Evolutionary conservation across 345 rosid genomes (phyloP).

Genomic region (Murraya paniculata): DNA sequence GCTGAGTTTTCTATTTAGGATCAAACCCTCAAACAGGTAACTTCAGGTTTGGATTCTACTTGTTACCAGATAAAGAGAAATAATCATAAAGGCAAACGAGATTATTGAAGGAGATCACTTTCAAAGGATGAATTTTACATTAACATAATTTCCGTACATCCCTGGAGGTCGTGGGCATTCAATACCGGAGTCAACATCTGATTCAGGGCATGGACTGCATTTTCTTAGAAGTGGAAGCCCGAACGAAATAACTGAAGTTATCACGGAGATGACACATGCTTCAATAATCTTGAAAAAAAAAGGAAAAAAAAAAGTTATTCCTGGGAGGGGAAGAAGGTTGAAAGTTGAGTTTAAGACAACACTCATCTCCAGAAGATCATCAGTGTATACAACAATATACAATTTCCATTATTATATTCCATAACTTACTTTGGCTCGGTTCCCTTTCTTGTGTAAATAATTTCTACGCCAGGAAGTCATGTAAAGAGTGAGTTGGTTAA

Average conservation of each 20-base stretch:
- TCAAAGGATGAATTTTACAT: slow-evolving; percentile 48
- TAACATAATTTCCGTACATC: slow-evolving; percentile 91
- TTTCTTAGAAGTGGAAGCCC: slow-evolving; percentile 86
- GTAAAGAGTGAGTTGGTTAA: slow-evolving; percentile 87
- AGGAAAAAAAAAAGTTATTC: background rate
- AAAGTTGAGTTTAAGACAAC: slow-evolving; percentile 14
- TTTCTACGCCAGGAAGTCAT: slow-evolving; percentile 85
- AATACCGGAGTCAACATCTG: slow-evolving; percentile 65
- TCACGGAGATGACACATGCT: slow-evolving; percentile 86
- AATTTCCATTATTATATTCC: background rate
- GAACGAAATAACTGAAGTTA: slow-evolving; percentile 86
- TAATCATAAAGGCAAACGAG: background rate
- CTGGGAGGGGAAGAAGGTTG: background rate
- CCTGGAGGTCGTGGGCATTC: slow-evolving; percentile 94
- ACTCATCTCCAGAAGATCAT: slow-evolving; percentile 6
- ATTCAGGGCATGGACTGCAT: slow-evolving; percentile 90
- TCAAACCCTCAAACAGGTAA: background rate
- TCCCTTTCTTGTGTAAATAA: slow-evolving; percentile 83
- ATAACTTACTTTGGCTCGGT: slow-evolving; percentile 67
- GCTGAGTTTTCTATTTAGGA: background rate
- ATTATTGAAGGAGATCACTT: background rate
- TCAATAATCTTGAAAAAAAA: slow-evolving; percentile 60
- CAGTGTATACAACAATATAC: slow-evolving; percentile 1
- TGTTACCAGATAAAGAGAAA: background rate
- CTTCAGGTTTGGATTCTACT: background rate